Conservation (phyloP, 495 filamentous ascomycete genomes). For the Tuber brumale region DNA sequence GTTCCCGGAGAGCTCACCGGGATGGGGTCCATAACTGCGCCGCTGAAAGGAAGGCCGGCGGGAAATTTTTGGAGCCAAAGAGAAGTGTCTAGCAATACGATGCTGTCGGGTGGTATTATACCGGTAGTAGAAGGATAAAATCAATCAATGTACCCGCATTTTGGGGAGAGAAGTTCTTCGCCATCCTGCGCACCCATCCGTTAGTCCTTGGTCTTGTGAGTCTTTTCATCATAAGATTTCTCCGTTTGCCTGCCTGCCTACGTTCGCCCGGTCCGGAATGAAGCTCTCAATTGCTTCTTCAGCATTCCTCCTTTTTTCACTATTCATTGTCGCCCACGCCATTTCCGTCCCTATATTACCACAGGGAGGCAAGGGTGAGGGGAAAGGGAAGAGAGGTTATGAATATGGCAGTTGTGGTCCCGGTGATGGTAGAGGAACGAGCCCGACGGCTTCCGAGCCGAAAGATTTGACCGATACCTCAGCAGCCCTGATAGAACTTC, state of each 20-base stretch:
- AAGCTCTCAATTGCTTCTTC: neutral
- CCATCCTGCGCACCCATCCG: neutral
- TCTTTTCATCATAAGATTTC: neutral
- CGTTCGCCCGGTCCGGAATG: neutral
- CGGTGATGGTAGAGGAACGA: neutral
- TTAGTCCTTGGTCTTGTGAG: neutral
- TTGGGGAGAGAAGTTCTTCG: neutral
- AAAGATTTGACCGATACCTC: neutral
- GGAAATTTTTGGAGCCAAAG: neutral
- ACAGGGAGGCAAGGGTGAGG: neutral
- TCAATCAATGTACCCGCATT: neutral
- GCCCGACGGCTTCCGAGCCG: neutral
- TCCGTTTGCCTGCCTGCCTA: neutral
- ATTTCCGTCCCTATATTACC: neutral
- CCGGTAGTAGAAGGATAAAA: neutral
- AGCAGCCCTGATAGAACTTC: conserved; percentile 60
- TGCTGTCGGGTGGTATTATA: neutral
- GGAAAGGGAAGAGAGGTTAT: neutral
- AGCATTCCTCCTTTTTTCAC: neutral
- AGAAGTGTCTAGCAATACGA: neutral
- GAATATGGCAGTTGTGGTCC: neutral
- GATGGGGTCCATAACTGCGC: neutral
- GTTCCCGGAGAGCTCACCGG: neutral
- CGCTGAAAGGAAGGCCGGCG: neutral
- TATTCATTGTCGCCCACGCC: neutral